phyloP scores from a whole-genome alignment of 371 early-diverging fungal species.

The Mucor plumbeus region DNA sequence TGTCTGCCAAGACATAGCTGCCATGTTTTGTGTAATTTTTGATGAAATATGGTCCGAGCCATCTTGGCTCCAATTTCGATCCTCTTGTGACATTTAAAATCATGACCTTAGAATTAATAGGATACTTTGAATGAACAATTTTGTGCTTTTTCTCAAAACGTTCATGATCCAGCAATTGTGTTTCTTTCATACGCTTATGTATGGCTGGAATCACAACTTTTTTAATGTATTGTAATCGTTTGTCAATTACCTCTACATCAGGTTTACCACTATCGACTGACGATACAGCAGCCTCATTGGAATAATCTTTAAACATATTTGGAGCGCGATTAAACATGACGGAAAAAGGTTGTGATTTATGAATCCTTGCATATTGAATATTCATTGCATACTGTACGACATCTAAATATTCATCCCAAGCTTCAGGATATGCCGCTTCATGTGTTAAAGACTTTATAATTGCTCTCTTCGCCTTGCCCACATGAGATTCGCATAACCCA shows the following conservation, averaged over 20 bases:
- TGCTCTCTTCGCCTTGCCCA: not conserved
- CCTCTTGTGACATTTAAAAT: conserved; percentile 1
- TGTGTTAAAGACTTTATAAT: not conserved
- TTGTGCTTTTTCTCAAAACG: conserved; percentile 1
- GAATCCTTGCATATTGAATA: conserved; percentile 4
- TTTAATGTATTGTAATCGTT: not conserved
- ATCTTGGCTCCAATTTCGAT: not conserved
- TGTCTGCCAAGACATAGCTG: too few species aligned
- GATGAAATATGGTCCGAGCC: not conserved
- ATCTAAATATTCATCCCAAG: conserved; percentile 13
- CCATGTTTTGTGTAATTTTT: too few species aligned
- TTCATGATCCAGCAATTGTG: not conserved
- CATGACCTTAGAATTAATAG: conserved; percentile 10
- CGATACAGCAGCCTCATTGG: not conserved
- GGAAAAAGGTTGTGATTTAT: conserved; percentile 9
- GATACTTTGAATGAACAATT: not conserved
- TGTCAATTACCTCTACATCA: not conserved
- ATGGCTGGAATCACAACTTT: conserved; percentile 11
- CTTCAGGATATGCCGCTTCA: conserved; percentile 3
- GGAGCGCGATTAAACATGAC: conserved; percentile 21
- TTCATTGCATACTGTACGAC: conserved; percentile 10
- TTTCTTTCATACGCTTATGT: not conserved
- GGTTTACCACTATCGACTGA: not conserved
- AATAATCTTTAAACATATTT: conserved; percentile 12
- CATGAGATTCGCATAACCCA: conserved; percentile 1